phyloP scores from a whole-genome alignment of 2,329 filamentous ascomycete species.

The Trichoderma atroviride region DNA sequence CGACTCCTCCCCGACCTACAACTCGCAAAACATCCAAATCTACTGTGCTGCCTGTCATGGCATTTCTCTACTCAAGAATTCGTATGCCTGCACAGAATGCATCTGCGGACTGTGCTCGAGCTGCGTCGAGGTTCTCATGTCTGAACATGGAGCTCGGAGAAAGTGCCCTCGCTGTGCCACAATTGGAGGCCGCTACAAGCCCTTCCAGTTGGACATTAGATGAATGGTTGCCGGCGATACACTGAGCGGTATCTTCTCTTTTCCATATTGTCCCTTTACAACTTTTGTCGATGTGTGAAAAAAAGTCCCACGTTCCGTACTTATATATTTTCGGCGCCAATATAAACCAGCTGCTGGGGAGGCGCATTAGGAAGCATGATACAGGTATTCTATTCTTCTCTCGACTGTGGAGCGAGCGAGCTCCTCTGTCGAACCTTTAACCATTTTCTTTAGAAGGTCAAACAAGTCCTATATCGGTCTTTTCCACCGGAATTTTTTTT shows the following conservation, averaged over 20 bases:
- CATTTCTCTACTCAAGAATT: constrained; percentile 75
- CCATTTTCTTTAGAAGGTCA: neutral
- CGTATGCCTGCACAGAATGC: constrained; percentile 93
- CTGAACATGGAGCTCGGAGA: constrained; percentile 72
- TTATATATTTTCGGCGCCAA: constrained; percentile 7
- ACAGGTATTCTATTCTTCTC: constrained; percentile 17
- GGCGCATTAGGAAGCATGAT: constrained; percentile 25
- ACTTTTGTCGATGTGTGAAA: neutral
- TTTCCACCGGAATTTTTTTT: neutral
- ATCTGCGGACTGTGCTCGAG: constrained; percentile 90
- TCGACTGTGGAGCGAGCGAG: constrained; percentile 1
- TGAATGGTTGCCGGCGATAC: neutral
- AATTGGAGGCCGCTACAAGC: constrained; percentile 79
- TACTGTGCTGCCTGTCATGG: constrained; percentile 88
- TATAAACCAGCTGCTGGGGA: constrained; percentile 9
- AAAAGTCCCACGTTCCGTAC: neutral
- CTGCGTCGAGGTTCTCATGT: constrained; percentile 80
- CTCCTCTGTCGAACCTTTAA: neutral
- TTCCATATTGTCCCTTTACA: neutral
- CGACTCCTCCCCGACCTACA: constrained; percentile 73
- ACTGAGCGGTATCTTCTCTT: neutral
- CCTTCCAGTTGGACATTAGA: constrained; percentile 76
- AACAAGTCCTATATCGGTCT: neutral
- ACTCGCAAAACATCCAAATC: constrained; percentile 78
- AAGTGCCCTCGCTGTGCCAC: constrained; percentile 80